Evolutionary conservation across 352 stramenopile genomes (phyloP), one percentile per base, ranked within the genome.

Genomic region (Phytophthora pisi): DNA sequence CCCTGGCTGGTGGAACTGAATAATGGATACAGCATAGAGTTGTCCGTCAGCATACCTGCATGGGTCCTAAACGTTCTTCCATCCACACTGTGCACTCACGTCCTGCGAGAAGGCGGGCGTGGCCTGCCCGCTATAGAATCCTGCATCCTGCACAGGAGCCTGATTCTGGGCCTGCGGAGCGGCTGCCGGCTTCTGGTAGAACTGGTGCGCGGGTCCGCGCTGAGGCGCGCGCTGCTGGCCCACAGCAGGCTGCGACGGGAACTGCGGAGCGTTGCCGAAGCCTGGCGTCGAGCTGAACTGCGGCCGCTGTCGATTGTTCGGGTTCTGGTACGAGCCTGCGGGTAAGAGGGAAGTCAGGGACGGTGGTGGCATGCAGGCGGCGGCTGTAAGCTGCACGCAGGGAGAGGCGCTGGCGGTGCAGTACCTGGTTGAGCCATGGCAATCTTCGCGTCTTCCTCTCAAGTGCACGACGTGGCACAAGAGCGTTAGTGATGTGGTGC

Each of bases 271-370:
- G 31, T 55, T 54, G n/a, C 30, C 34, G 52, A 72, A 74, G 18
- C 57, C 68, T 16, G 54, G 46, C 30, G 68, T 43, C 20, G 47
- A n/a, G 36, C 70, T 63, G 60, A 77, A 64, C 62, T 78, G 51
- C 18, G 81, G 74, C 1, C 75, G 74, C 72, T 84, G 78, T 11
- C 72, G 80, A 53, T 84, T 79, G 54, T 81, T 89, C 2, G 77
- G 70, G 24, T 89, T 85, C 51, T 75, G 77, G 64, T 91, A 91
- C 4, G 81, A 79, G 4, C 84, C 84, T 91, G 68, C 5, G 11
- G n/a, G 36, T 20, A 20, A 28, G 9, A 70, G 9, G 13, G 34
- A 16, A 4, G 34, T 40, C 30, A 42, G n/a, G 61, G 7, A 28
- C 10, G 20, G 34, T 16, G 34, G 4, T 40, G 34, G 34, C 34